Percentiles rank a stretch among this genome's conserved stretches.
Conservation (phyloP, 805 yeast genomes). For the Ogataea minuta region DNA sequence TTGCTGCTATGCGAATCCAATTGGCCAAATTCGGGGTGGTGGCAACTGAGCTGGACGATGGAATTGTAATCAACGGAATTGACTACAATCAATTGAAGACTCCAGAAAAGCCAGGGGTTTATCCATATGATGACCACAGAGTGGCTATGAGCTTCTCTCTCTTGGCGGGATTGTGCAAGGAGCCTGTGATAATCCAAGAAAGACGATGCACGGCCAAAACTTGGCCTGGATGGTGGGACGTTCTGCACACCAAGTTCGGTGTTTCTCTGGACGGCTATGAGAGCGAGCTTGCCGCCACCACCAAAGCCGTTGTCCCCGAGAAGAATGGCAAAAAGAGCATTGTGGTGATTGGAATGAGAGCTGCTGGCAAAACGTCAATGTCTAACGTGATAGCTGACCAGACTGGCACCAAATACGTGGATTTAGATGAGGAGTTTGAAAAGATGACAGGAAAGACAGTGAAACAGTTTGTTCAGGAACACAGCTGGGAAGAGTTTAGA, state of each 20-base stretch:
- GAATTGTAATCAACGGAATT: conserved; percentile 82
- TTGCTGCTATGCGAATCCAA: conserved; percentile 88
- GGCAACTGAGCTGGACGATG: conserved; percentile 86
- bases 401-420: conserved; percentile 67
- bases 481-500: conserved; percentile 92
- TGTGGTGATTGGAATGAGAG: conserved; percentile 94
- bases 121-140: conserved; percentile 92
- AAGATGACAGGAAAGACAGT: conserved; percentile 49
- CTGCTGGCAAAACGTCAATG: conserved; percentile 91
- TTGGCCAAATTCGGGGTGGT: conserved; percentile 86
- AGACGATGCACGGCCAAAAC: conserved; percentile 94
- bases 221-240: conserved; percentile 99
- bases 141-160: conserved; percentile 97
- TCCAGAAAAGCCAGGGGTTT: conserved; percentile 62
- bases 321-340: conserved; percentile 54
- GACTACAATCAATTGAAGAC: conserved; percentile 46
- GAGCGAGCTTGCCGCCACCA: conserved; percentile 21
- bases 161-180: conserved; percentile 64
- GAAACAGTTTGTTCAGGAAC: conserved; percentile 53
- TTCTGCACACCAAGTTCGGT: conserved; percentile 65
- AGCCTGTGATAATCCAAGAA: conserved; percentile 73
- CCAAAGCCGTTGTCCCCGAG: conserved; percentile 15
- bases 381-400: conserved; percentile 74
- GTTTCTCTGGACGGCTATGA: conserved; percentile 73
- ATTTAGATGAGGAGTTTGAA: conserved; percentile 75